These are phyloP conservation scores for Tricholoma saponaceum DNA, from an alignment of 768 basidiomycete genomes.

Conservation along the genomic window DNA sequence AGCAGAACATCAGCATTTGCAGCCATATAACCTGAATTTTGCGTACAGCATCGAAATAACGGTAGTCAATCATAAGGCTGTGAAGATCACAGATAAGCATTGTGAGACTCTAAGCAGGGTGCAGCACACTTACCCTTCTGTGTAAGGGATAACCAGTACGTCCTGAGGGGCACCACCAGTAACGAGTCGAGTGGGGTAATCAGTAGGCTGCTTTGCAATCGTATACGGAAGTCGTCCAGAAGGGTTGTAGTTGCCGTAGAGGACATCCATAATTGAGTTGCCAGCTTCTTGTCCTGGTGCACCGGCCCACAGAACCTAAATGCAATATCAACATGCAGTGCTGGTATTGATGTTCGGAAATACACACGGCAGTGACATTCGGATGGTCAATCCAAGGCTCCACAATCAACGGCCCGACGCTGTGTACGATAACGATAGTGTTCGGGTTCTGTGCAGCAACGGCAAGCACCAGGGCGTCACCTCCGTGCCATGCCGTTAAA, in stretches of 20 bases:
- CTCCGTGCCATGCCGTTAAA: slow-evolving; percentile 70
- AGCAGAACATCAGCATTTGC: slow-evolving; percentile 9
- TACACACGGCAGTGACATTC: slow-evolving; percentile 62
- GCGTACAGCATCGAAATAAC: slow-evolving; percentile 64
- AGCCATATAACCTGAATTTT: slow-evolving; percentile 8
- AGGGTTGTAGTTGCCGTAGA: slow-evolving; percentile 69
- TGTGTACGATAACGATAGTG: slow-evolving; percentile 68
- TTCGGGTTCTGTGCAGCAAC: slow-evolving; percentile 67
- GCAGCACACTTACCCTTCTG: slow-evolving; percentile 40
- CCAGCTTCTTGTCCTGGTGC: slow-evolving; percentile 67
- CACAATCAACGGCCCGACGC: slow-evolving; percentile 54
- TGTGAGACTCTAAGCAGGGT: not conserved
- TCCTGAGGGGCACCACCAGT: slow-evolving; percentile 30
- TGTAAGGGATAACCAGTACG: slow-evolving; percentile 53
- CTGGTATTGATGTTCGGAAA: slow-evolving; percentile 14
- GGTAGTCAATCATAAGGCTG: slow-evolving; percentile 67
- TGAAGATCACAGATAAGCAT: not conserved
- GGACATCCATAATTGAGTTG: slow-evolving; percentile 64
- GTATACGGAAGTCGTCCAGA: slow-evolving; percentile 72
- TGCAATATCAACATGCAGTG: not conserved
- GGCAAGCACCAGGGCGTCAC: slow-evolving; percentile 64
- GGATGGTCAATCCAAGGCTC: slow-evolving; percentile 71
- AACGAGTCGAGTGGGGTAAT: slow-evolving; percentile 54
- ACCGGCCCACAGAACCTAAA: slow-evolving; percentile 61
- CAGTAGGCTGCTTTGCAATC: slow-evolving; percentile 54